Evolutionary conservation across 2,329 filamentous ascomycete species (phyloP), one percentile per base, ranked within the genome.

Genomic region (Alternaria alternata): DNA sequence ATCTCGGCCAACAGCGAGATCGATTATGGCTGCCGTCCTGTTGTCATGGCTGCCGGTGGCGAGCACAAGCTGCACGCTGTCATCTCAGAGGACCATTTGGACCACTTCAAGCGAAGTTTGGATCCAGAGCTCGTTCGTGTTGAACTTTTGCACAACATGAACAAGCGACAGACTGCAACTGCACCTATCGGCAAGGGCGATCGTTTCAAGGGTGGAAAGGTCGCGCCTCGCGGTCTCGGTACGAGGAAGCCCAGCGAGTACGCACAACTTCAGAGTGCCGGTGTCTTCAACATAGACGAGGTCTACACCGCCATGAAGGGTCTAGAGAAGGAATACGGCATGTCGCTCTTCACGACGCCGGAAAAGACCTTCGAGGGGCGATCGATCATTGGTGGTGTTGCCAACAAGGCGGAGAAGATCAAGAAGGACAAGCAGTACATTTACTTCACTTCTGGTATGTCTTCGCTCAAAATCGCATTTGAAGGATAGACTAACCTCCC

Each of bases 401-500:
- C 74, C 12, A 78, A 80, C 62, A 78, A 85, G 41, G 84, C 83
- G 28, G 78, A 80, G 46, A 77, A 79, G 48, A 74, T 74, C 18
- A 77, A 78, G 48, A 78, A 78, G 36, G 72, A 78, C 51, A 77
- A 78, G 16, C 82, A 84, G 62, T 80, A 82, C 39, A 81, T 86
- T 28, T 85, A 85, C 70, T 77, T 88, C 60, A 84, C 83, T 57
- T 81, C 81, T 20, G 84, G 80, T 49, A 49, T 26, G 46, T 5
- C 6, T 9, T 26, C 9, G 18, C 8, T n/a, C 6, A 1, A 11
- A 24, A 5, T 6, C 12, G 7, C 14, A 6, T 18, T 16, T 20
- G 1, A 32, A 8, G 18, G 14, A 11, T 16, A n/a, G 26, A 38
- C 46, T 49, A 7, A 49, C 20, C 12, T 16, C 6, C 30, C 7